phyloP scores from a whole-genome alignment of 2,329 filamentous ascomycete species.

The Fusarium pininemorale region DNA sequence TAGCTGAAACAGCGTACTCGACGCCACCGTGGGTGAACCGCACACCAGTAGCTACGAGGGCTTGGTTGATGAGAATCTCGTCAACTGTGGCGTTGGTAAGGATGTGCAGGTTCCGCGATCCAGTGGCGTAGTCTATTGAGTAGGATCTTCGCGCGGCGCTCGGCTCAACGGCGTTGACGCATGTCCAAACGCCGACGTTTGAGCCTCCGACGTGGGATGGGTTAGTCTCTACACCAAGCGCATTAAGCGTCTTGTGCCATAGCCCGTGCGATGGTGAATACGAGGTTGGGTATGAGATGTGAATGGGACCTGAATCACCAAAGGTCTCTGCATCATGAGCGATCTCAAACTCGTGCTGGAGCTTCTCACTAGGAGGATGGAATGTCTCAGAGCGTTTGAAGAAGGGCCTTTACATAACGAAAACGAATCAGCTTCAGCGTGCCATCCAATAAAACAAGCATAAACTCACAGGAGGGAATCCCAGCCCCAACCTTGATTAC shows the following conservation, averaged over 20 bases:
- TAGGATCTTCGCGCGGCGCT: slow-evolving; percentile 59
- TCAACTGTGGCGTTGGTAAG: slow-evolving; percentile 45
- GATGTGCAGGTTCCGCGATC: slow-evolving; percentile 54
- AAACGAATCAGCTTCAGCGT: slow-evolving; percentile 1
- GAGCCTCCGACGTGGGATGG: slow-evolving; percentile 60
- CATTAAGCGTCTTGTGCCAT: slow-evolving; percentile 59
- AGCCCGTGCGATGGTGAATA: slow-evolving; percentile 53
- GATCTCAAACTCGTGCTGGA: slow-evolving; percentile 49
- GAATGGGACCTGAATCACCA: slow-evolving; percentile 57
- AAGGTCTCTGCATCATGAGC: slow-evolving; percentile 52
- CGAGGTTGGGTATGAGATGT: slow-evolving; percentile 56
- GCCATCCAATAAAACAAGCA: not conserved
- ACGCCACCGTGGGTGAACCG: slow-evolving; percentile 50
- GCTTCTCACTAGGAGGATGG: slow-evolving; percentile 49
- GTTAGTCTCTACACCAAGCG: slow-evolving; percentile 52
- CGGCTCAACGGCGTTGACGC: slow-evolving; percentile 59
- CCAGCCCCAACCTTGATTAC: slow-evolving; percentile 69
- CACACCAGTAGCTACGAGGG: slow-evolving; percentile 44
- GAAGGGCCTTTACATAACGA: slow-evolving; percentile 50
- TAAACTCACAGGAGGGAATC: slow-evolving; percentile 48
- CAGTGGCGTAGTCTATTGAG: slow-evolving; percentile 56
- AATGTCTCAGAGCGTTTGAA: slow-evolving; percentile 62
- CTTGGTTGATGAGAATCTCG: slow-evolving; percentile 37
- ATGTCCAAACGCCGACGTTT: slow-evolving; percentile 59
- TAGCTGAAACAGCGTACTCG: slow-evolving; percentile 49